These are phyloP conservation scores for Kazachstania martiniae DNA, from an alignment of 805 yeast species.

Conservation along the genomic window DNA sequence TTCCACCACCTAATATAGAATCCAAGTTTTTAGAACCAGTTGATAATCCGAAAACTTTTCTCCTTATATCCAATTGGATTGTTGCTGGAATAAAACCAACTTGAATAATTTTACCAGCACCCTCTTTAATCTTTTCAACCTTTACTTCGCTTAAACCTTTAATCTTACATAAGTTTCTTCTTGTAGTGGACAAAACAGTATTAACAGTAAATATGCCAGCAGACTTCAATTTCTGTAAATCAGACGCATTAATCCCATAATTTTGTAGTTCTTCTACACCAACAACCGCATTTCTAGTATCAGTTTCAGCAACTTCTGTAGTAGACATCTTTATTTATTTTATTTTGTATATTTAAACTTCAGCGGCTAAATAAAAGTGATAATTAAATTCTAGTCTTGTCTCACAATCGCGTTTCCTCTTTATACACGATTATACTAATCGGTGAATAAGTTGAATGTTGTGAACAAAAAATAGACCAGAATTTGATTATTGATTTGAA, in stretches of 20 bases:
- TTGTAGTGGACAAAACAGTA: slow-evolving; percentile 47
- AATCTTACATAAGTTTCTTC: slow-evolving; percentile 51
- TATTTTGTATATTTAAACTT: too few relatives aligned
- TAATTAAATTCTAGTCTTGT: too few relatives aligned
- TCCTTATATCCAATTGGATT: slow-evolving; percentile 52
- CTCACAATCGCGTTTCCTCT: too few relatives aligned
- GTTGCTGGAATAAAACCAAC: slow-evolving; percentile 69
- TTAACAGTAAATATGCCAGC: slow-evolving; percentile 61
- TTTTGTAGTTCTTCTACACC: slow-evolving; percentile 44
- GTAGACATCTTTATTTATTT: too few relatives aligned
- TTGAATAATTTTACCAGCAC: slow-evolving; percentile 53
- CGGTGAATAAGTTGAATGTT: too few relatives aligned
- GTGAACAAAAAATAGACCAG: too few relatives aligned
- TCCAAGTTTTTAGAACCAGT: slow-evolving; percentile 67
- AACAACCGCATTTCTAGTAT: slow-evolving; percentile 20
- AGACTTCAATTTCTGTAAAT: slow-evolving; percentile 53
- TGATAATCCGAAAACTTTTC: slow-evolving; percentile 51
- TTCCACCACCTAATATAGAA: slow-evolving; percentile 61
- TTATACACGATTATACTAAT: too few relatives aligned
- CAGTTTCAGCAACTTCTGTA: slow-evolving; percentile 10
- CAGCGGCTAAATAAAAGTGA: too few relatives aligned
- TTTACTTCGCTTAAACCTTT: slow-evolving; percentile 69
- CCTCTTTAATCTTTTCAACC: slow-evolving; percentile 66
- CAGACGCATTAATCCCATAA: slow-evolving; percentile 63
- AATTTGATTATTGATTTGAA: too few relatives aligned